Conservation (phyloP, 2,329 filamentous ascomycete genomes). For the Pseudocercospora fuligena region DNA sequence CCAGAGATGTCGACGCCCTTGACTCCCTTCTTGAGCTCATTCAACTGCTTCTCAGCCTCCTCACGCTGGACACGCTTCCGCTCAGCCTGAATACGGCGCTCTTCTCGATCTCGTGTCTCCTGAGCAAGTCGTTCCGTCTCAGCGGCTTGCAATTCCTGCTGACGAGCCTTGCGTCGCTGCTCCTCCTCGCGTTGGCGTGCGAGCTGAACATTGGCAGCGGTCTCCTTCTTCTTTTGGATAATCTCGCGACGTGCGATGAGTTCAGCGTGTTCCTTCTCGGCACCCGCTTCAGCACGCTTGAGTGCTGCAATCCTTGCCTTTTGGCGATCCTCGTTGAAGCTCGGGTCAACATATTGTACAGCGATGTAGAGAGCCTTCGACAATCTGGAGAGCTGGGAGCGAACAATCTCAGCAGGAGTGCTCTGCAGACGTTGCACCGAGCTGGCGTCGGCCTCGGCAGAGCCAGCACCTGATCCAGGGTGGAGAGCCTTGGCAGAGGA, state of each 20-base stretch:
- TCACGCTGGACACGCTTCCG: slow-evolving; percentile 69
- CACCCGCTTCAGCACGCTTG: slow-evolving; percentile 79
- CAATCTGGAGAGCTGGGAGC: slow-evolving; percentile 88
- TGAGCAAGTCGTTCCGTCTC: slow-evolving; percentile 88
- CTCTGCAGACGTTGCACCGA: slow-evolving; percentile 94
- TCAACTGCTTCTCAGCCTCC: slow-evolving; percentile 79
- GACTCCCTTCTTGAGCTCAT: slow-evolving; percentile 87
- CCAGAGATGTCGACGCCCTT: slow-evolving; percentile 86
- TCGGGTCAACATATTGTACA: slow-evolving; percentile 92
- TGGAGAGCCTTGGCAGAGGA: slow-evolving; percentile 93
- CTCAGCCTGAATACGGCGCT: slow-evolving; percentile 82
- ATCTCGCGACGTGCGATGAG: slow-evolving; percentile 83
- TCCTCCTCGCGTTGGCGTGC: slow-evolving; percentile 92
- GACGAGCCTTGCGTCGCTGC: slow-evolving; percentile 80
- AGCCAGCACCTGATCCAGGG: slow-evolving; percentile 80
- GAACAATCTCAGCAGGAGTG: slow-evolving; percentile 96
- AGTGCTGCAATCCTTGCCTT: slow-evolving; percentile 81
- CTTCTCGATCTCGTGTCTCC: slow-evolving; percentile 89
- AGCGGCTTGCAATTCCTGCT: slow-evolving; percentile 85
- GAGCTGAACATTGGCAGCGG: slow-evolving; percentile 85
- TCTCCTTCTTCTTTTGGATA: slow-evolving; percentile 97
- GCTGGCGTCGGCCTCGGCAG: slow-evolving; percentile 81
- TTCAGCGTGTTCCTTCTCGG: slow-evolving; percentile 88
- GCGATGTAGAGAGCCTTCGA: slow-evolving; percentile 90
- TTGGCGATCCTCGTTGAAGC: slow-evolving; percentile 79